Conservation (phyloP, 176 grass and related monocot species). For the Dendrocalamus sinicus region DNA sequence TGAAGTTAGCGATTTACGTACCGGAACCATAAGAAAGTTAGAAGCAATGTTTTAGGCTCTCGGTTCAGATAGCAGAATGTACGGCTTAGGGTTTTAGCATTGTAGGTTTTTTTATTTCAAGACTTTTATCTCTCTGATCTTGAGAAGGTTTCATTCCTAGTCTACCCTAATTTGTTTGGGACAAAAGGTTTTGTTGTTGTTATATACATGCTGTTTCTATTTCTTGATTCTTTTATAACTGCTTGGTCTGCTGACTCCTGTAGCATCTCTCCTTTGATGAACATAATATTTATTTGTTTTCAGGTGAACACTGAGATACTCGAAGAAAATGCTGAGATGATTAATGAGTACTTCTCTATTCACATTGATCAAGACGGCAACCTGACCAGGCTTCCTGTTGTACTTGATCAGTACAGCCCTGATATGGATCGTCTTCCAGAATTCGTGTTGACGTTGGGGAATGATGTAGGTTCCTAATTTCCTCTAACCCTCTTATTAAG, state of each 20-base stretch:
- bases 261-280: not conserved
- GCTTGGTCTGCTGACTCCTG: conserved; percentile 1
- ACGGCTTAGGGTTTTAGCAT: too few relatives aligned
- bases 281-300: conserved; percentile 14
- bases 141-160: too few relatives aligned
- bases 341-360: conserved; percentile 92
- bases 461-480: conserved; percentile 68
- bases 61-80: too few relatives aligned
- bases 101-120: too few relatives aligned
- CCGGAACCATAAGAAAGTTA: too few relatives aligned
- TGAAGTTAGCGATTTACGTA: too few relatives aligned
- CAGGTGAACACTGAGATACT: conserved; percentile 85
- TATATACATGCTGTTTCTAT: not conserved
- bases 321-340: conserved; percentile 76
- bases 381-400: conserved; percentile 79
- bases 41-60: too few relatives aligned
- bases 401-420: conserved; percentile 95
- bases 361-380: conserved; percentile 72
- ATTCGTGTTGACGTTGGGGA: conserved; percentile 76
- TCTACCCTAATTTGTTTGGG: too few relatives aligned
- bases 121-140: too few relatives aligned
- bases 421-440: conserved; percentile 89
- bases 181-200: too few relatives aligned
- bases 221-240: conserved; percentile 2
- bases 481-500: conserved; percentile 24